Evolutionary conservation across 257 asterid genomes (phyloP), one percentile per base, ranked within the genome.

Genomic region (Datura wrightii): DNA sequence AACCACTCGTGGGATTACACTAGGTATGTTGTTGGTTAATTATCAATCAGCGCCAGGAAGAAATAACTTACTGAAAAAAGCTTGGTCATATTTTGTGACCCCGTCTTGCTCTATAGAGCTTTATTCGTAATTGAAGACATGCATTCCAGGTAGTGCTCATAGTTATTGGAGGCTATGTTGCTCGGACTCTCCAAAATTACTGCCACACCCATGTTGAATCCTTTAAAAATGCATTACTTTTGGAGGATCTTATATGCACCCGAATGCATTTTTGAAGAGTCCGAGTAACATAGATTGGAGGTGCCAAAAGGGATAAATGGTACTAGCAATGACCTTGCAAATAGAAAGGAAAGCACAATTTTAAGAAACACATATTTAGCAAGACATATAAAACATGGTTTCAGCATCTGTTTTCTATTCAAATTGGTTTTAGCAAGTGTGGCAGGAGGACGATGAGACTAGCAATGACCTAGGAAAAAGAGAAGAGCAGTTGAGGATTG

Each of bases 121-220:
- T 74, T 36, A 11, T 48, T 46, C 4, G 2, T 24, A 74, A 50
- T 69, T 48, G 59, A 48, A 46, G 42, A 74, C 79, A n/a, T 71
- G 60, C 62, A 34, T 34, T 76, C 44, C 31, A 76, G 82, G 4
- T 50, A 76, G 62, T 50, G 7, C 63, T 76, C 82, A 31, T 76
- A 50, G 34, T 50, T 50, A 76, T 76, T 76, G 62, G 46, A 39
- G 81, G 46, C 72, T 5, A 65, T 36, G 46, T 36, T 65, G 11
- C 46, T 13, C 16, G 10, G 3, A 14, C 46, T 65, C 74, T 65
- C 74, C n/a, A 65, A 62, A 65, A 65, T 36, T 36, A 36, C 5
- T 65, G 74, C 19, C 1, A 5, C 46, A 14, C 19, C 46, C 19
- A 3, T 36, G 74, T 65, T 65, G 72, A 36, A 0, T 0, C 46